Evolutionary conservation across 192 early-diverging fungal genomes (phyloP).

Genomic region (Linnemannia hyalina): DNA sequence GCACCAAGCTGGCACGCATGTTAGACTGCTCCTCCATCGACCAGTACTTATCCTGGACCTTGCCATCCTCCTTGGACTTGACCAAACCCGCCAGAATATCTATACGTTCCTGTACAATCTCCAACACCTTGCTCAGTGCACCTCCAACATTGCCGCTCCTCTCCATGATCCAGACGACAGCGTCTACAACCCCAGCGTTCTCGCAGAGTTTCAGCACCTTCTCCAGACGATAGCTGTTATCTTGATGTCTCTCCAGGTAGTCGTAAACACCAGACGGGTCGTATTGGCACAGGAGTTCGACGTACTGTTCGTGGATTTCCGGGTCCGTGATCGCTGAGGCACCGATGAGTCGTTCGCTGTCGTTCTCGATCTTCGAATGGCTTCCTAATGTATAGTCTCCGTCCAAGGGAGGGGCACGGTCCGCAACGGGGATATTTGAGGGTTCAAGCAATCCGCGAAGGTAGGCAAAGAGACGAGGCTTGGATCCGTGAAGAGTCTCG

Average conservation of each 20-base stretch:
- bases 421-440: background rate
- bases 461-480: slow-evolving; percentile 65
- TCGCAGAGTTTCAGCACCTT: slow-evolving; percentile 64
- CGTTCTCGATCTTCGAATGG: background rate
- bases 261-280: slow-evolving; percentile 73
- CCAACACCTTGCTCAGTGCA: slow-evolving; percentile 66
- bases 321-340: slow-evolving; percentile 38
- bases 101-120: slow-evolving; percentile 66
- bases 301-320: slow-evolving; percentile 69
- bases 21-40: slow-evolving; percentile 63
- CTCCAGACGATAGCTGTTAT: slow-evolving; percentile 57
- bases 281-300: slow-evolving; percentile 69
- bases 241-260: slow-evolving; percentile 67
- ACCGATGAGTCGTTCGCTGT: background rate
- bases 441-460: slow-evolving; percentile 69
- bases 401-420: slow-evolving; percentile 5
- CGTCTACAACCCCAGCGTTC: slow-evolving; percentile 65
- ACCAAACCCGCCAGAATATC: slow-evolving; percentile 56
- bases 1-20: slow-evolving; percentile 62
- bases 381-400: slow-evolving; percentile 14
- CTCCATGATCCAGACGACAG: slow-evolving; percentile 74
- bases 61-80: slow-evolving; percentile 55
- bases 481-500: slow-evolving; percentile 55
- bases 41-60: slow-evolving; percentile 56
- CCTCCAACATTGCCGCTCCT: slow-evolving; percentile 65